Base-by-base conservation (phyloP, 2,329 filamentous ascomycete species). In the Mollisiaceae sp. region DNA sequence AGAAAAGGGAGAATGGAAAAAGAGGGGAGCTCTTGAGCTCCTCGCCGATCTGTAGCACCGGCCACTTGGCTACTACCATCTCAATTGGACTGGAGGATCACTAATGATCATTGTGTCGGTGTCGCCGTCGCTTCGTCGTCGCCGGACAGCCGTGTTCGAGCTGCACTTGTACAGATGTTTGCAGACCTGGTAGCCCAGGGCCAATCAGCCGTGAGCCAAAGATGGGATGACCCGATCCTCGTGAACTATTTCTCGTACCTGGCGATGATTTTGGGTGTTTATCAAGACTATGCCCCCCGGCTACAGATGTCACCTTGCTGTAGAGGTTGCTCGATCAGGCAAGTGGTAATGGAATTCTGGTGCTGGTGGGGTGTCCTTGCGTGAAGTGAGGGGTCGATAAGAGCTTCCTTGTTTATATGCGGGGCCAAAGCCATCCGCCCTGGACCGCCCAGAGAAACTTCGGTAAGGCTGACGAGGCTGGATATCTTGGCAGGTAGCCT, bases 21-120 rank as follows among this genome's bases (percentile, higher is more conserved):
- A 47, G 39, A 55, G 45, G 39, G 41, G 50, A 50, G 45, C 45
- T 50, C n/a, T 18, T 32, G 50, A 32, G 50, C 50, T 54, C 27
- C 50, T 24, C 27, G 22, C 12, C 27, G 50, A 54, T 54, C 50
- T 54, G 50, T 24, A 54, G 50, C 50, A 24, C 22, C 12, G 50
- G 2, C 50, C 22, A 14, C 50, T 18, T 32, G 50, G 50, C 32
- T 14, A 14, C 32, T 14, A 14, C 50, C 18, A 32, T 27, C 22
- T 32, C 50, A 27, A 54, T 54, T 27, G 8, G 27, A 32, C 6
- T 32, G 27, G 45, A 50, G 27, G 45, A 50, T 50, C 45, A 50
- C 20, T 50, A 50, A 50, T 50, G 20, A 27, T 5, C 8, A 27
- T 11, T 47, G 15, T 47, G 3, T n/a, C 43, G 15, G 43, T 47